A percentile compares a stretch with the other conserved stretches of the same genome.
These are phyloP conservation scores for Circinella umbellata DNA, from an alignment of 371 early-diverging fungal genomes.

Conservation along the genomic window DNA sequence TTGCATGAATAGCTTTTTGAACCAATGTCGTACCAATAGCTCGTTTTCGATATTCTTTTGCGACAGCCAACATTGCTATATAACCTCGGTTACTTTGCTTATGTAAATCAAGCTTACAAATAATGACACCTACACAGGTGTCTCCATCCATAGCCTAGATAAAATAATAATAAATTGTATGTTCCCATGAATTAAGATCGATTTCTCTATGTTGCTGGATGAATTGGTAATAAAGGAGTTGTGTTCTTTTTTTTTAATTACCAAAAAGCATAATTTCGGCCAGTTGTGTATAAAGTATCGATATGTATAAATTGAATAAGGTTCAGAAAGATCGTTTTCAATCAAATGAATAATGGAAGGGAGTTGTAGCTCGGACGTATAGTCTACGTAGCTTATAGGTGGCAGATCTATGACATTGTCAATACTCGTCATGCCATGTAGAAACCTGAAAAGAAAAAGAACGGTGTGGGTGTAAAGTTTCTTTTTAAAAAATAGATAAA, in stretches of 20 bases:
- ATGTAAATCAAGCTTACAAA: conserved; percentile 89
- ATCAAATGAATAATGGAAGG: conserved; percentile 79
- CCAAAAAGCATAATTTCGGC: conserved; percentile 86
- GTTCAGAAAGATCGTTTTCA: conserved; percentile 92
- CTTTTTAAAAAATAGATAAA: no score
- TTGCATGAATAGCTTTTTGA: conserved; percentile 69
- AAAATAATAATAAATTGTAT: background rate
- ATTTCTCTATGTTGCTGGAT: no score
- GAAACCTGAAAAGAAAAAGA: background rate
- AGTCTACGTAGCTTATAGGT: conserved; percentile 59
- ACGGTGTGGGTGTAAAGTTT: no score
- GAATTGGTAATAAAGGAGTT: no score
- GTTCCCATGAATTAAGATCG: no score
- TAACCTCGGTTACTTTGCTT: conserved; percentile 81
- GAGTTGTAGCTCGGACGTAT: conserved; percentile 72
- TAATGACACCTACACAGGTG: conserved; percentile 83
- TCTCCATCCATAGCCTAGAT: conserved; percentile 66
- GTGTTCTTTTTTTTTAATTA: conserved; percentile 32
- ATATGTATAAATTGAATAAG: conserved; percentile 96
- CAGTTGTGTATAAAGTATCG: conserved; percentile 95
- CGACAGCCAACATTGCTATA: conserved; percentile 96
- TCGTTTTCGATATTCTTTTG: conserved; percentile 73
- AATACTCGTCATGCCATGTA: conserved; percentile 7
- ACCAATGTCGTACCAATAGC: conserved; percentile 85
- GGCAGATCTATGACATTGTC: conserved; percentile 7